phyloP scores from a whole-genome alignment of 768 basidiomycete species.

The Trametes punicea region DNA sequence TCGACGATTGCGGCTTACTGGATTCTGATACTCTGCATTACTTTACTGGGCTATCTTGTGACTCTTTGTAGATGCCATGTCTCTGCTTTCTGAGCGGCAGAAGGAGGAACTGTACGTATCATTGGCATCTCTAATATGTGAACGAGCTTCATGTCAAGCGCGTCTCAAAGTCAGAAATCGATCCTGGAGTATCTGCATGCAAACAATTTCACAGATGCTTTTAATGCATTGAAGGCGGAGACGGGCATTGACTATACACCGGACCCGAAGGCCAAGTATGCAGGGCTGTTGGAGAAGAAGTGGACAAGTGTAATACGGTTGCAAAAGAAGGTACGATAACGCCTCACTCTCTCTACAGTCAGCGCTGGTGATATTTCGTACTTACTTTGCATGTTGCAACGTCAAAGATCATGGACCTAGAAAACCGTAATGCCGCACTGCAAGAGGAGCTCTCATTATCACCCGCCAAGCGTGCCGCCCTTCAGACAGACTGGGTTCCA shows the following conservation, averaged over 20 bases:
- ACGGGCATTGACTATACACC: conserved; percentile 62
- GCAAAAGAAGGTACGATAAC: conserved; percentile 77
- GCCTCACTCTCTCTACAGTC: background rate
- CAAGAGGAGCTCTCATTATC: conserved; percentile 65
- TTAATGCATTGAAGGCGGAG: conserved; percentile 54
- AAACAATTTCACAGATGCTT: conserved; percentile 61
- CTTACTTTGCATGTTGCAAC: background rate
- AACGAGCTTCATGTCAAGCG: conserved; percentile 14
- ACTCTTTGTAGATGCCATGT: conserved; percentile 29
- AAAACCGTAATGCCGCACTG: conserved; percentile 74
- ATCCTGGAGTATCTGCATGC: conserved; percentile 76
- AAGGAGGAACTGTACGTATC: conserved; percentile 45
- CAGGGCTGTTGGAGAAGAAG: conserved; percentile 92
- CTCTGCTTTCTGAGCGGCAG: conserved; percentile 44
- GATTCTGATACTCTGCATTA: background rate
- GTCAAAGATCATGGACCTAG: conserved; percentile 89
- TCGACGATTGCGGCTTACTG: background rate
- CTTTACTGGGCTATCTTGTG: background rate
- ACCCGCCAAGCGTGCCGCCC: conserved; percentile 51
- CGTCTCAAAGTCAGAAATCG: conserved; percentile 60
- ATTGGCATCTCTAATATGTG: conserved; percentile 1
- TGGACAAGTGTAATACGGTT: conserved; percentile 95
- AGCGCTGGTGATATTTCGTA: background rate
- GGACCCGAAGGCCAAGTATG: conserved; percentile 83
- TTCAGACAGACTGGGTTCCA: conserved; percentile 84